Conservation (phyloP, 306 rosid genomes). For the Cajanus cajan region DNA sequence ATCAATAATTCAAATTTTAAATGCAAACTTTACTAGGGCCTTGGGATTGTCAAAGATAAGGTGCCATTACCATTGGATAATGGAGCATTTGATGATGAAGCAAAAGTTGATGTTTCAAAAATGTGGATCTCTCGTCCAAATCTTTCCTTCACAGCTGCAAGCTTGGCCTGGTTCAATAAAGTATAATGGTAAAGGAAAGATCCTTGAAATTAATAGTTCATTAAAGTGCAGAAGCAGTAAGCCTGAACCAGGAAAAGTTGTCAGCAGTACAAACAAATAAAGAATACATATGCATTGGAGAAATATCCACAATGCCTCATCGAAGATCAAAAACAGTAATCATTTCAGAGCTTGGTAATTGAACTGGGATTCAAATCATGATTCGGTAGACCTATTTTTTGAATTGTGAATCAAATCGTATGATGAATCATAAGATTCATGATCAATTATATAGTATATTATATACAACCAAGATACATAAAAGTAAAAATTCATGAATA, state of each 20-base stretch:
- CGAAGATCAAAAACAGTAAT: not conserved
- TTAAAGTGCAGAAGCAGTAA: not conserved
- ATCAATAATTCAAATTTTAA: not conserved
- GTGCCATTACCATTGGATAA: slow-evolving; percentile 43
- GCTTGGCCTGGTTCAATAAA: slow-evolving; percentile 51
- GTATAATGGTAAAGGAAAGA: not conserved
- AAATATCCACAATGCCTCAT: not conserved
- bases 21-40: not conserved
- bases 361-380: no score
- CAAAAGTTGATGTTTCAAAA: slow-evolving; percentile 55
- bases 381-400: no score
- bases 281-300: not conserved
- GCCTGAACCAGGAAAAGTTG: not conserved
- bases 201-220: not conserved
- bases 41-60: not conserved
- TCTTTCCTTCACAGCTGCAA: slow-evolving; percentile 60
- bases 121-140: slow-evolving; percentile 74
- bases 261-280: slow-evolving; percentile 1
- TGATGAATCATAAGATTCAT: not conserved
- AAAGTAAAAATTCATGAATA: not conserved
- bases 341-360: not conserved
- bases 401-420: no score
- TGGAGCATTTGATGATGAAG: slow-evolving; percentile 45
- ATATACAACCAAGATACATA: not conserved
- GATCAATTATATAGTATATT: not conserved